phyloP scores from a whole-genome alignment of 1,284 basidiomycete species.

The Ustilago esculenta region DNA sequence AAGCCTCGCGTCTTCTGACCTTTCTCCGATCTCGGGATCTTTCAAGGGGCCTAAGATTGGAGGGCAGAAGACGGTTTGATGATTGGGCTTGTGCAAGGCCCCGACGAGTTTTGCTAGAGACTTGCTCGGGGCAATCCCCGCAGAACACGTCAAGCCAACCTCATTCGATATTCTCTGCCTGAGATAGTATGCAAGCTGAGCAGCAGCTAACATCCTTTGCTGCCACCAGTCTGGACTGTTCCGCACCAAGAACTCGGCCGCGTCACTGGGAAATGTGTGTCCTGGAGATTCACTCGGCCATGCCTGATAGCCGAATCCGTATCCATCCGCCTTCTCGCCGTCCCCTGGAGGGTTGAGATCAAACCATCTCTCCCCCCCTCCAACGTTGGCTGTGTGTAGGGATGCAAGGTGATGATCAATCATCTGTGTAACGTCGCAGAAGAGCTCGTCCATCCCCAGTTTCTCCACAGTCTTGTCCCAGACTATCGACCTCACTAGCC shows the following conservation, averaged over 20 bases:
- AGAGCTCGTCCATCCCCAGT: conserved; percentile 69
- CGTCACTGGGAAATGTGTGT: conserved; percentile 18
- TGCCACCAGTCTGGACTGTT: conserved; percentile 36
- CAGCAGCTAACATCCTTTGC: conserved; percentile 48
- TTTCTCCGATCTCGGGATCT: neutral
- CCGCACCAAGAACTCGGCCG: conserved; percentile 9
- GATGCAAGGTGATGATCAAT: conserved; percentile 58
- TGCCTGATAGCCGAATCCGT: conserved; percentile 54
- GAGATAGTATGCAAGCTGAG: conserved; percentile 65
- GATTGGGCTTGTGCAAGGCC: conserved; percentile 65
- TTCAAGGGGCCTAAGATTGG: neutral
- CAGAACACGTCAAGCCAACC: conserved; percentile 66
- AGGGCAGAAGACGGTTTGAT: conserved; percentile 60
- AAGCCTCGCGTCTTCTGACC: conserved; percentile 4
- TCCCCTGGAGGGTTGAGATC: conserved; percentile 12
- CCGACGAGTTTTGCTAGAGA: conserved; percentile 66
- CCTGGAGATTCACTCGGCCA: conserved; percentile 31
- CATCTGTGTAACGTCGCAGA: conserved; percentile 67
- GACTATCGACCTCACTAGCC: conserved; percentile 60
- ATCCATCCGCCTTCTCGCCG: neutral
- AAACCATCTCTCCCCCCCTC: conserved; percentile 16
- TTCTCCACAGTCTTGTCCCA: conserved; percentile 64
- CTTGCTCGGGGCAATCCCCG: conserved; percentile 66
- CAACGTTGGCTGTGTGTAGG: neutral
- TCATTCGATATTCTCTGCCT: conserved; percentile 58